Conservation (phyloP, 306 rosid genomes). For the Abrus precatorius region DNA sequence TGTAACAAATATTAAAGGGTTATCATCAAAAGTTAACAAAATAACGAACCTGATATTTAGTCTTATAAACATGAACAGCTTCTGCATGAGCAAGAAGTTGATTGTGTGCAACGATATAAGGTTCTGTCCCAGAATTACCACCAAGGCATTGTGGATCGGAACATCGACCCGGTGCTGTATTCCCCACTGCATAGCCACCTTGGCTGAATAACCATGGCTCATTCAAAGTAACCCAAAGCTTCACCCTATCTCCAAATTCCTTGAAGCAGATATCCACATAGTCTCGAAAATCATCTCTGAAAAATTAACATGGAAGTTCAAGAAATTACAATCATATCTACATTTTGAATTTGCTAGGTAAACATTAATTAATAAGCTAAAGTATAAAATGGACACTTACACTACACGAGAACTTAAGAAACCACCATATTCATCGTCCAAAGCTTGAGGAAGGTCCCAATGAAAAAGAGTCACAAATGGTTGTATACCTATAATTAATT, state of each 20-base stretch:
- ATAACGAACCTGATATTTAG: constrained; percentile 27
- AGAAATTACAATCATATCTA: not conserved
- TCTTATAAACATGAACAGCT: not conserved
- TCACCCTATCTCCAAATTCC: constrained; percentile 63
- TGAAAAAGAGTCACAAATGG: constrained; percentile 62
- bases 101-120: not conserved
- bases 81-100: constrained; percentile 41
- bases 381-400: constrained; percentile 4
- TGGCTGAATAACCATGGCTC: constrained; percentile 51
- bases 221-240: constrained; percentile 66
- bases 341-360: not conserved
- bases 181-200: constrained; percentile 49
- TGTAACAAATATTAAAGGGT: too few species aligned
- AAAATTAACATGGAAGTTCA: not conserved
- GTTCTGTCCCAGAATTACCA: constrained; percentile 26
- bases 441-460: constrained; percentile 65
- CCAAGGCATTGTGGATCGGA: not conserved
- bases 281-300: constrained; percentile 28
- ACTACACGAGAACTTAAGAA: constrained; percentile 46
- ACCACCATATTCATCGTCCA: constrained; percentile 63
- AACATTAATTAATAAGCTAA: too few species aligned
- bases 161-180: constrained; percentile 32
- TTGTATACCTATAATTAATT: constrained; percentile 39
- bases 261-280: constrained; percentile 28
- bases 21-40: too few species aligned